Evolutionary conservation across 495 filamentous ascomycete species (phyloP), one percentile per base, ranked within the genome.

Genomic region (Penicillium atrosanguineum): DNA sequence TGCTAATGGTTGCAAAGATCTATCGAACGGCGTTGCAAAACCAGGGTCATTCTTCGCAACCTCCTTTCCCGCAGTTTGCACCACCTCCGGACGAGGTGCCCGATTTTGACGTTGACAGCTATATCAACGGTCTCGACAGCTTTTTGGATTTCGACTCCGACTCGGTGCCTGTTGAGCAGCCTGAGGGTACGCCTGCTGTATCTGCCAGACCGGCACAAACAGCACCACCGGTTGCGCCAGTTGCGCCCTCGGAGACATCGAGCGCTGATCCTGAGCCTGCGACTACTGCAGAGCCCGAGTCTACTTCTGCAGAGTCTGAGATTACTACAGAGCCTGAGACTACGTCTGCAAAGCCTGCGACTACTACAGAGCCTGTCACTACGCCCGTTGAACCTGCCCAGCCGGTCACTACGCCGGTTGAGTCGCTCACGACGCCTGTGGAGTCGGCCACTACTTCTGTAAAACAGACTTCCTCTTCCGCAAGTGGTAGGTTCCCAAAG

Each of bases 21-120:
- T 74, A 72, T 49, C 72, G 69, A 8, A 69, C 69, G 9, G 55
- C 54, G 11, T 63, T 81, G 16, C 69, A 79, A 29, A 62, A 63
- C 12, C 65, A 73, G n/a, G 79, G 77, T 16, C 71, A 68, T 62
- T 59, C 68, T 34, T 64, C 68, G 18, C 39, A 70, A 25, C 64
- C 52, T 48, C 74, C 75, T 18, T 78, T 71, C 39, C 72, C 61
- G 14, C 65, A 59, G 2, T 40, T 65, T 34, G 31, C 8, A 12
- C 14, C 31, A 5, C 11, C 12, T 0, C 4, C 11, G 31, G 0
- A 4, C 4, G 31, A 34, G 11, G 31, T 70, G 42, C 72, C 61
- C 11, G 65, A 58, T 1, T 45, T 65, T 23, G 57, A 60, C 23
- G 18, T 69, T 12, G 42, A 25, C n/a, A 8, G 34, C 7, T 34